These are phyloP conservation scores for Chaetomium fimeti DNA, from an alignment of 495 filamentous ascomycete species.

Conservation along the genomic window DNA sequence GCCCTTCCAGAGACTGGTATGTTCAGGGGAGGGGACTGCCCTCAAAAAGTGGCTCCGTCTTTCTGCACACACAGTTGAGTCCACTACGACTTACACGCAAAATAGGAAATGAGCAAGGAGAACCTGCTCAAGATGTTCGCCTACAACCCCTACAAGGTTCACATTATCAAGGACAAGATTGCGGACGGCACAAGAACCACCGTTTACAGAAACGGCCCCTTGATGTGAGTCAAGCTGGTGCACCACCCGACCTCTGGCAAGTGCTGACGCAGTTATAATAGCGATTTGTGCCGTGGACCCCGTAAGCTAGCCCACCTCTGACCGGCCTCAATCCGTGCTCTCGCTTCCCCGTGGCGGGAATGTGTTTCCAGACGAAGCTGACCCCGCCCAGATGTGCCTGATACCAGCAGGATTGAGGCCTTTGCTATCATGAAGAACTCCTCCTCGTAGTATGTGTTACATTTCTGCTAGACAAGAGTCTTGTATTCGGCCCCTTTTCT, in stretches of 20 bases:
- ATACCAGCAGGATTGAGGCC: constrained; percentile 87
- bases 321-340: neutral
- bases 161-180: constrained; percentile 92
- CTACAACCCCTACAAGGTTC: constrained; percentile 80
- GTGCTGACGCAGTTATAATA: constrained; percentile 6
- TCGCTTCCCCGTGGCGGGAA: neutral
- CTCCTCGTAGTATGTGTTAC: constrained; percentile 63
- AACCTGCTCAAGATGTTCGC: constrained; percentile 93
- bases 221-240: constrained; percentile 34
- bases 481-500: neutral
- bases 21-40: neutral
- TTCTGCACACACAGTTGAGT: neutral
- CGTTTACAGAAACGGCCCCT: constrained; percentile 72
- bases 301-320: constrained; percentile 16
- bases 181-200: constrained; percentile 84
- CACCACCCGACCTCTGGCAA: neutral
- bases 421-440: constrained; percentile 94
- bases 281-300: constrained; percentile 59
- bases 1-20: constrained; percentile 76
- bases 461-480: neutral
- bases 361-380: neutral
- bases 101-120: constrained; percentile 70
- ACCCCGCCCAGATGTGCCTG: constrained; percentile 61
- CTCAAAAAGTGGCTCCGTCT: neutral
- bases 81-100: neutral